Percentiles rank a stretch among this genome's conserved stretches.
phyloP scores from a whole-genome alignment of 352 stramenopile genomes.

The Phytophthora pistaciae region DNA sequence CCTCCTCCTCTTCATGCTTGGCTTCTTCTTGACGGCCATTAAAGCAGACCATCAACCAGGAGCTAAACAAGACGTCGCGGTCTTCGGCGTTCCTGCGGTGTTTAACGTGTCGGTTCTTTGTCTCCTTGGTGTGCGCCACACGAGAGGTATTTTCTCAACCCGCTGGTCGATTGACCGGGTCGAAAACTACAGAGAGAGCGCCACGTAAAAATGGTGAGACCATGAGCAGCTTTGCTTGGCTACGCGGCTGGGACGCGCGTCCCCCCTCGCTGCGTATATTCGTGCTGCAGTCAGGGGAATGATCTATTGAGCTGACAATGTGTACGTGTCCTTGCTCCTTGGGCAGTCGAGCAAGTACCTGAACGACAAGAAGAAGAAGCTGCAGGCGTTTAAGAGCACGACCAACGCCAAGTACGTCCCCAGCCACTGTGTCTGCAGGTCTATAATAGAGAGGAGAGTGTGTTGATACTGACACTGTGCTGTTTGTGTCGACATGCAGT shows the following conservation, averaged over 20 bases:
- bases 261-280: not conserved
- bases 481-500: constrained; percentile 29
- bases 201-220: constrained; percentile 38
- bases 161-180: constrained; percentile 2
- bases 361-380: constrained; percentile 23
- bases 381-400: constrained; percentile 73
- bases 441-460: not conserved
- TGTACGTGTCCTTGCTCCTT: not conserved
- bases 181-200: constrained; percentile 23
- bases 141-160: not conserved
- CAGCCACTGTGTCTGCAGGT: not conserved
- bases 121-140: not conserved
- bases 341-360: constrained; percentile 49
- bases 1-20: not conserved
- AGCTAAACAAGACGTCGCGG: constrained; percentile 6
- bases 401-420: constrained; percentile 72
- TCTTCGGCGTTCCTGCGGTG: too few species aligned
- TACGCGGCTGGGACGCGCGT: not conserved
- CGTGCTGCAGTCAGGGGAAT: not conserved
- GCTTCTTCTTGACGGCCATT: too few species aligned
- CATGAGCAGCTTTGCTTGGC: constrained; percentile 2
- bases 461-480: not conserved
- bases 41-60: too few species aligned
- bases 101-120: constrained; percentile 5
- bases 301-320: constrained; percentile 2